Evolutionary conservation across 768 basidiomycete genomes (phyloP).

Genomic region (Leucocoprinus birnbaumii): DNA sequence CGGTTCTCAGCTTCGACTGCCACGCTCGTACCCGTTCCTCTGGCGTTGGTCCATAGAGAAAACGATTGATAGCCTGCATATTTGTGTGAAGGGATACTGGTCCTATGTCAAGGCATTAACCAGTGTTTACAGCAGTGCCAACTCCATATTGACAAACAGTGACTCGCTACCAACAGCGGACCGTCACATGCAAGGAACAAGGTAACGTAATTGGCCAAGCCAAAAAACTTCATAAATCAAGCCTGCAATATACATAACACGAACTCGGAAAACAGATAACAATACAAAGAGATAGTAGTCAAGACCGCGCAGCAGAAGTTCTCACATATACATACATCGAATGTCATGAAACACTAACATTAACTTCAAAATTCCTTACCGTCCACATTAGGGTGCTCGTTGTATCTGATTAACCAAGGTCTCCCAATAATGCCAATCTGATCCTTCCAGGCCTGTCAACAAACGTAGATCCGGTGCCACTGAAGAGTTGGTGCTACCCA

Average conservation of each 20-base stretch:
- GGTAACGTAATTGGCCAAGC: background rate
- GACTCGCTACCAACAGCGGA: slow-evolving; percentile 1
- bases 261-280: slow-evolving; percentile 8
- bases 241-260: slow-evolving; percentile 8
- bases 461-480: slow-evolving; percentile 41
- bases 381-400: slow-evolving; percentile 27
- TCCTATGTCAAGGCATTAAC: slow-evolving; percentile 1
- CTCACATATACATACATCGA: background rate
- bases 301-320: background rate
- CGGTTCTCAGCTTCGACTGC: slow-evolving; percentile 83
- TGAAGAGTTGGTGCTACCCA: slow-evolving; percentile 38
- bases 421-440: slow-evolving; percentile 83
- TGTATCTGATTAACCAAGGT: slow-evolving; percentile 65
- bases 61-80: slow-evolving; percentile 90
- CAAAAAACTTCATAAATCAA: background rate
- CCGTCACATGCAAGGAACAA: slow-evolving; percentile 5
- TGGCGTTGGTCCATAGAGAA: slow-evolving; percentile 93
- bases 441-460: slow-evolving; percentile 52
- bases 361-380: background rate
- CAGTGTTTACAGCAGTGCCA: slow-evolving; percentile 9
- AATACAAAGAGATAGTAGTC: slow-evolving; percentile 4
- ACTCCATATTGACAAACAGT: slow-evolving; percentile 9
- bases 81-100: slow-evolving; percentile 7
- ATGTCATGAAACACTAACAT: background rate
- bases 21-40: slow-evolving; percentile 92